These are phyloP conservation scores for Candida easanensis DNA, from an alignment of 805 yeast species.

Conservation along the genomic window DNA sequence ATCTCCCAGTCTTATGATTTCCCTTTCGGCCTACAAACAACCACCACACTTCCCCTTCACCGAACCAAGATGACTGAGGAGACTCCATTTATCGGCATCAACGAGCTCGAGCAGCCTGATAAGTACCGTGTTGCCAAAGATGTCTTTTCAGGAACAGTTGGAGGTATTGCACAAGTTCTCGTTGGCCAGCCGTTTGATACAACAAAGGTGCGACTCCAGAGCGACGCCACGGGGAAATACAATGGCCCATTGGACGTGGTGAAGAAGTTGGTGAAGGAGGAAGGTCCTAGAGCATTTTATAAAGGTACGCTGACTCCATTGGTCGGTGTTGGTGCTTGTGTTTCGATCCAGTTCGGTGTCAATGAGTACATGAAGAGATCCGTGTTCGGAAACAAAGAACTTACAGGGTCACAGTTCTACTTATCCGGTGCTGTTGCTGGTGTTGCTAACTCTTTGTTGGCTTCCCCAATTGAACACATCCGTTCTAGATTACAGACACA, in stretches of 20 bases:
- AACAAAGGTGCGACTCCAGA: constrained; percentile 77
- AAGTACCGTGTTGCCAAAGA: constrained; percentile 25
- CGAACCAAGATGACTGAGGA: constrained; percentile 16
- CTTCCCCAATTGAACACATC: constrained; percentile 93
- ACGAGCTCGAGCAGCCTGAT: constrained; percentile 16
- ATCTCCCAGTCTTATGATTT: too few relatives aligned
- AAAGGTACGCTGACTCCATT: constrained; percentile 93
- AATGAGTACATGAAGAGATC: constrained; percentile 90
- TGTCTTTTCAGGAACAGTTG: constrained; percentile 76
- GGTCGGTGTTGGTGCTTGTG: constrained; percentile 97
- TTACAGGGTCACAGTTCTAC: constrained; percentile 68
- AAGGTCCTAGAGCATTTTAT: constrained; percentile 85
- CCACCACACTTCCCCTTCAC: not conserved
- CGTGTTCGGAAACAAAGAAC: constrained; percentile 42
- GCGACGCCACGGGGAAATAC: constrained; percentile 76
- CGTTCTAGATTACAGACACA: constrained; percentile 94
- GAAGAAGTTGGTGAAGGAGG: constrained; percentile 64
- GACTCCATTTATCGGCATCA: constrained; percentile 9
- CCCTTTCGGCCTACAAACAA: too few relatives aligned
- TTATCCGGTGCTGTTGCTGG: constrained; percentile 91
- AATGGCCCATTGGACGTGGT: constrained; percentile 76
- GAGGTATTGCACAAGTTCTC: constrained; percentile 94
- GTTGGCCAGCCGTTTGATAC: constrained; percentile 97
- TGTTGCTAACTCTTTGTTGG: constrained; percentile 80
- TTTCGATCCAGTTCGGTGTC: constrained; percentile 92